Evolutionary conservation across 129 eudicot genomes (phyloP).

Genomic region (Lactuca saligna): DNA sequence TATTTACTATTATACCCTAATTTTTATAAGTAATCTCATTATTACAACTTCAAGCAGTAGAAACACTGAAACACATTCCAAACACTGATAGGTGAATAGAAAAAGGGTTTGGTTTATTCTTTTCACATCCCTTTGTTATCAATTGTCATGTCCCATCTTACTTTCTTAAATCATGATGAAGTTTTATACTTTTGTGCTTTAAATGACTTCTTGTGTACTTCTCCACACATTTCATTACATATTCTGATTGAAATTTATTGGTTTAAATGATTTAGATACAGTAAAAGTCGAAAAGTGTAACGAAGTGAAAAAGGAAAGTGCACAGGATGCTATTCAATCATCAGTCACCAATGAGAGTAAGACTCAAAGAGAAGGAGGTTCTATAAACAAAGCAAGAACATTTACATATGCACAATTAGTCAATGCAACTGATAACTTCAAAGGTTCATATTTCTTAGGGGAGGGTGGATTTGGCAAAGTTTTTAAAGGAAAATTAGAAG

Average conservation of each 20-base stretch:
- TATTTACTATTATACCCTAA: neutral
- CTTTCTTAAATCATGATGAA: conserved; percentile 14
- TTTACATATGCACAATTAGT: conserved; percentile 58
- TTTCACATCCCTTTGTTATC: neutral
- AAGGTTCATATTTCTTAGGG: conserved; percentile 57
- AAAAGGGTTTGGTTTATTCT: neutral
- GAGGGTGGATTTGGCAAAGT: conserved; percentile 98
- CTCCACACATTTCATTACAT: neutral
- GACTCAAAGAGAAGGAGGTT: conserved; percentile 35
- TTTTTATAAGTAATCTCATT: neutral
- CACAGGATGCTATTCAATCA: conserved; percentile 36
- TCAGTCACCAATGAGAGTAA: conserved; percentile 25
- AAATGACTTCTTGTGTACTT: conserved; percentile 27
- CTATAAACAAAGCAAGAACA: conserved; percentile 38
- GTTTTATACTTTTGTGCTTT: conserved; percentile 32
- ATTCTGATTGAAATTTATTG: conserved; percentile 10
- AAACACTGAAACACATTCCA: neutral
- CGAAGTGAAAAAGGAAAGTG: conserved; percentile 42
- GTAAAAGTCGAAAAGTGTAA: conserved; percentile 30
- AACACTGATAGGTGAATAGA: conserved; percentile 6
- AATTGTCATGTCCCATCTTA: conserved; percentile 23
- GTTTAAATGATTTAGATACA: conserved; percentile 36
- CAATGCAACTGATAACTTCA: conserved; percentile 70
- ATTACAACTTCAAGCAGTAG: neutral
- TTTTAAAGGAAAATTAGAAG: conserved; percentile 62